phyloP scores from a whole-genome alignment of 345 rosid genomes.

The Moringa oleifera region DNA sequence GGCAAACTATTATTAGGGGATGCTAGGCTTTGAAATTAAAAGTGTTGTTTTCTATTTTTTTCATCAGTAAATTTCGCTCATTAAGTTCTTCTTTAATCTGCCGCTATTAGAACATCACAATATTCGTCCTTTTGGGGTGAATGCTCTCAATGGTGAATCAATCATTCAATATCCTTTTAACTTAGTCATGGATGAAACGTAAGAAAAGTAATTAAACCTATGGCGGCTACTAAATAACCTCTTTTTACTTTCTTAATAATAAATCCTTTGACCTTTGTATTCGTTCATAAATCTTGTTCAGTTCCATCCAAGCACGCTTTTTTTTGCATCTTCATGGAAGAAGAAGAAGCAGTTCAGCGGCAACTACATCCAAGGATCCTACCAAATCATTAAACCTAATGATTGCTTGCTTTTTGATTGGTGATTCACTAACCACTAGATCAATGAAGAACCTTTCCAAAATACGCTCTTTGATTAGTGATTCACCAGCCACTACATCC shows the following conservation, averaged over 20 bases:
- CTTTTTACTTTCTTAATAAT: background rate
- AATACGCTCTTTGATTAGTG: no score
- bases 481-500: no score
- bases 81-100: background rate
- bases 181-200: background rate
- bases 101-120: conserved; percentile 3
- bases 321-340: no score
- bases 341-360: no score
- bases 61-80: background rate
- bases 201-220: conserved; percentile 8
- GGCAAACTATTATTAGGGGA: no score
- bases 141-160: conserved; percentile 8
- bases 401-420: no score
- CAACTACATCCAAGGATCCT: no score
- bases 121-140: conserved; percentile 1
- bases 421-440: no score
- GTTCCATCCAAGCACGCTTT: background rate
- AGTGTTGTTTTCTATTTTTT: background rate
- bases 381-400: no score
- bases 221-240: background rate
- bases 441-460: no score
- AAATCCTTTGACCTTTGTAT: background rate
- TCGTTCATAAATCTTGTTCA: background rate
- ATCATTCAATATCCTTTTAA: conserved; percentile 4
- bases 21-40: background rate